A percentile compares a stretch with the other conserved stretches of the same genome.
Evolutionary conservation across 202 grass and related monocot genomes (phyloP).

Genomic region (Bolboschoenoplectus hybrid): DNA sequence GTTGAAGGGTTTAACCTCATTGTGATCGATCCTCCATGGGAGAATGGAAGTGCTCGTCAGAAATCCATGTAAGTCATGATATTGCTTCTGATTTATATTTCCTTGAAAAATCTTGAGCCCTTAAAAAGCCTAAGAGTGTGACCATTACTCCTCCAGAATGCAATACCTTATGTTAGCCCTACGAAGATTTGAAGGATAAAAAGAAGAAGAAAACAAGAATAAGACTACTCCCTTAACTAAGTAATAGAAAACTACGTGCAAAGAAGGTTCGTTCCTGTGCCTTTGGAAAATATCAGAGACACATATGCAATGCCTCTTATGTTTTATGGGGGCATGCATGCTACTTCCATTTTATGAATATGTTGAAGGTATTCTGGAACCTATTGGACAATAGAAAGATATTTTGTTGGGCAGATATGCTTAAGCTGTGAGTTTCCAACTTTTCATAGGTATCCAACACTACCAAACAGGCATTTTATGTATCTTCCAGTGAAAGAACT

Average conservation of each 20-base stretch:
- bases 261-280: not conserved
- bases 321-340: slow-evolving; percentile 5
- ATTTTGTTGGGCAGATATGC: not conserved
- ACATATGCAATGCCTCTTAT: not conserved
- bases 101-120: not conserved
- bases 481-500: slow-evolving; percentile 92
- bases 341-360: not conserved
- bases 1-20: slow-evolving; percentile 81
- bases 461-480: slow-evolving; percentile 78
- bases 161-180: not conserved
- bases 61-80: slow-evolving; percentile 66
- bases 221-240: not conserved
- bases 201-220: not conserved
- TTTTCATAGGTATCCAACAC: slow-evolving; percentile 77
- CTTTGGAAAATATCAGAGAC: not conserved
- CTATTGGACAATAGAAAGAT: not conserved
- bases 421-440: not conserved
- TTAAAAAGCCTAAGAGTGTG: not conserved
- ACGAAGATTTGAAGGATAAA: not conserved
- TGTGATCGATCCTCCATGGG: slow-evolving; percentile 92
- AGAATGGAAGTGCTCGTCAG: slow-evolving; percentile 88
- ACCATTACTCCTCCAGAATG: not conserved
- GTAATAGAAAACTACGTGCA: not conserved
- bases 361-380: not conserved
- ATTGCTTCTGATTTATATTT: not conserved